Percentiles rank a stretch among this genome's conserved stretches.
Conservation (phyloP, 352 stramenopile genomes). For the Pythium coloratum region DNA sequence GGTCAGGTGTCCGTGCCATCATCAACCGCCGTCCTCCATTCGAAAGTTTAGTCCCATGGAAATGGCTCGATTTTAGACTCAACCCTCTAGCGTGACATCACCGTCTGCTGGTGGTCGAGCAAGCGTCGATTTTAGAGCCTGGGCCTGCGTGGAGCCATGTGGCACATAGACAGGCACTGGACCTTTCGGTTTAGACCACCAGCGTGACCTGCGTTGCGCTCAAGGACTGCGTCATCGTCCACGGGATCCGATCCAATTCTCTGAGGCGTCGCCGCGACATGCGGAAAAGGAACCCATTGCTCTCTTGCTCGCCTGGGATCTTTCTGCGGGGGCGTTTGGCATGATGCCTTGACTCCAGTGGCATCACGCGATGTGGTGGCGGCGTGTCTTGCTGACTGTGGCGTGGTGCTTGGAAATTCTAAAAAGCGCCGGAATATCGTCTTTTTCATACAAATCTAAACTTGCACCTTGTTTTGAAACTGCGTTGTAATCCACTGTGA, state of each 20-base stretch:
- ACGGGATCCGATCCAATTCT: background rate
- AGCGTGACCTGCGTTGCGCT: background rate
- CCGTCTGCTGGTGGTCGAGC: background rate
- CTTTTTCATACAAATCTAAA: background rate
- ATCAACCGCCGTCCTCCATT: background rate
- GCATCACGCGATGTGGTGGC: background rate
- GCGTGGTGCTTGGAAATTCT: background rate
- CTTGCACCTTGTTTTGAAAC: constrained; percentile 7
- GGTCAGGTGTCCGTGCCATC: background rate
- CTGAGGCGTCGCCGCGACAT: constrained; percentile 8
- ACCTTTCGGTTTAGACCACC: no score
- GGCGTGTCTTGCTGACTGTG: background rate
- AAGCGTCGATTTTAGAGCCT: constrained; percentile 7
- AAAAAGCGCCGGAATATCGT: background rate
- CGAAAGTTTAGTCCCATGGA: constrained; percentile 4
- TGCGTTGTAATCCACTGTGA: background rate
- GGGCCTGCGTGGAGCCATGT: background rate
- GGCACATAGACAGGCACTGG: background rate
- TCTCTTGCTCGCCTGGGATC: background rate
- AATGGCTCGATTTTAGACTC: background rate
- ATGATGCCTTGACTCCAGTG: constrained; percentile 6
- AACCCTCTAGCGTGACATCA: constrained; percentile 11
- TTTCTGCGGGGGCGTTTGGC: background rate
- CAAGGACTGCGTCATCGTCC: background rate
- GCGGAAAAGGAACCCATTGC: background rate